phyloP scores from a whole-genome alignment of 139 green algal genomes.

The Chlorella sp. region DNA sequence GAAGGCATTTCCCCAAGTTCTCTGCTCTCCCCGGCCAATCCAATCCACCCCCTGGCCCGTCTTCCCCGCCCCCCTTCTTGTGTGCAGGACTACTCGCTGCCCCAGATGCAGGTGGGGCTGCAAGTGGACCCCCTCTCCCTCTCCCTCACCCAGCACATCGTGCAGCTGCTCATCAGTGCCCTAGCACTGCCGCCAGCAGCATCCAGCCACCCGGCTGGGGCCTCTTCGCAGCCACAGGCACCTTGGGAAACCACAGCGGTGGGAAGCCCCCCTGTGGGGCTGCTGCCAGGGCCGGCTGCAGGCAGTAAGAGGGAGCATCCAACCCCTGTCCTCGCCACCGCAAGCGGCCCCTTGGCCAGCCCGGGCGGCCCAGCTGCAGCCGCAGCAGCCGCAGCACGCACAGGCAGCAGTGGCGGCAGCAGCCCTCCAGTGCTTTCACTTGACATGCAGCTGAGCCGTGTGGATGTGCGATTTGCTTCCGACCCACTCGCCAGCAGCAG shows the following conservation, averaged over 20 bases:
- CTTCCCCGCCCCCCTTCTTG: not conserved
- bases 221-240: not conserved
- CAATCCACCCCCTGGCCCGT: not conserved
- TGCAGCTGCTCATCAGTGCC: not conserved
- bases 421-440: not conserved
- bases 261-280: too few relatives aligned
- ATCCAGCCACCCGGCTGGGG: not conserved
- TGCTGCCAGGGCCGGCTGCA: not conserved
- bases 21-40: not conserved
- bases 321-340: not conserved
- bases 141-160: conserved; percentile 17
- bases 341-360: not conserved
- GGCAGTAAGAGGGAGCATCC: not conserved
- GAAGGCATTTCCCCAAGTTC: not conserved
- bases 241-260: not conserved
- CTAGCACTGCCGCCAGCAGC: not conserved
- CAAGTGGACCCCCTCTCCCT: conserved; percentile 13
- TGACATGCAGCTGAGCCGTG: conserved; percentile 8
- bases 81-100: conserved; percentile 23
- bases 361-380: not conserved
- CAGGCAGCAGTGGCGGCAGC: not conserved
- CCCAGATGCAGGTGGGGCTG: conserved; percentile 6
- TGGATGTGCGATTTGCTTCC: conserved; percentile 10
- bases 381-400: not conserved
- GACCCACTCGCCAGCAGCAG: not conserved